Conservation (phyloP, 106 monocot genomes). For the Apostasia ramifera region DNA sequence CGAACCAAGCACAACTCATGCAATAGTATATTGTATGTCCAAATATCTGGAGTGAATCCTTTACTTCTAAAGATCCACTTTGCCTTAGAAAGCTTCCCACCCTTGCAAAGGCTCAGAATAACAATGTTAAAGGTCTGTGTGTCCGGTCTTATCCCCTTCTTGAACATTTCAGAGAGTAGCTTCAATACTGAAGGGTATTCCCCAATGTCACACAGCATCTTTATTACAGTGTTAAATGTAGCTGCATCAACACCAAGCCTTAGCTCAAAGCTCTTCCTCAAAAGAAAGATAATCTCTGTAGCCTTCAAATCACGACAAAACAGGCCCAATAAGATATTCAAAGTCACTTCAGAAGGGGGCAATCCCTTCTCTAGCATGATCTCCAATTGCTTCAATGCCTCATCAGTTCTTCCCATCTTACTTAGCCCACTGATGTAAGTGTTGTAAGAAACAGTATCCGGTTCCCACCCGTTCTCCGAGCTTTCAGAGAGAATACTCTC, state of each 20-base stretch:
- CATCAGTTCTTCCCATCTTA: slow-evolving; percentile 20
- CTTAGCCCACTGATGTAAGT: slow-evolving; percentile 54
- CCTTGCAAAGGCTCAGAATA: slow-evolving; percentile 44
- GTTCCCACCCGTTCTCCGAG: slow-evolving; percentile 32
- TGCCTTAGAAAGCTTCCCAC: slow-evolving; percentile 34
- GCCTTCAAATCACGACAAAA: slow-evolving; percentile 25
- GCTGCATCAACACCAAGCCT: slow-evolving; percentile 32
- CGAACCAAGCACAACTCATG: slow-evolving; percentile 26
- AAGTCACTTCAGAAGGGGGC: slow-evolving; percentile 32
- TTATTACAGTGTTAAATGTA: slow-evolving; percentile 51
- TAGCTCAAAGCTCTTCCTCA: slow-evolving; percentile 33
- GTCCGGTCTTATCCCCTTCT: slow-evolving; percentile 34
- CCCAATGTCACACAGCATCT: slow-evolving; percentile 22
- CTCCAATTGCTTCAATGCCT: slow-evolving; percentile 33
- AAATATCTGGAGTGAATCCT: slow-evolving; percentile 28
- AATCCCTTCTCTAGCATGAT: slow-evolving; percentile 36
- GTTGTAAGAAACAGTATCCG: slow-evolving; percentile 39
- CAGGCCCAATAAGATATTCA: slow-evolving; percentile 47
- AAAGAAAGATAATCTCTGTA: slow-evolving; percentile 19
- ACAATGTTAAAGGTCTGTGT: slow-evolving; percentile 40
- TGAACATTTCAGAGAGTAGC: slow-evolving; percentile 44
- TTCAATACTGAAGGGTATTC: slow-evolving; percentile 28
- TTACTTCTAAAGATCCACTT: slow-evolving; percentile 23
- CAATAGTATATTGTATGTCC: slow-evolving; percentile 45
- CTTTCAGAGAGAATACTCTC: slow-evolving; percentile 31